Conservation (phyloP, 2,329 filamentous ascomycete species). For the Penicillium occitanis region DNA sequence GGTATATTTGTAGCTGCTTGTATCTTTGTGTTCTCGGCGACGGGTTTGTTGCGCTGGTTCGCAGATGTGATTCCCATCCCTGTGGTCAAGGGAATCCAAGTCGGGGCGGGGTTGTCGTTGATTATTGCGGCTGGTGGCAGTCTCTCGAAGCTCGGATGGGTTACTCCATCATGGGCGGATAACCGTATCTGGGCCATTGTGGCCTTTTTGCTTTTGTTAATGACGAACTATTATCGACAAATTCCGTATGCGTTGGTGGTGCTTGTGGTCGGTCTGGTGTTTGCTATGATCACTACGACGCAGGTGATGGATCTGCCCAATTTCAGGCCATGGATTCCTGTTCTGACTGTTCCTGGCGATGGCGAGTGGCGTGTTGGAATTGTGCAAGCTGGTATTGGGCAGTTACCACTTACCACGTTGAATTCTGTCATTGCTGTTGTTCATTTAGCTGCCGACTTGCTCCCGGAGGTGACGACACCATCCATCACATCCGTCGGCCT, state of each 20-base stretch:
- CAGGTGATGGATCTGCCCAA: slow-evolving; percentile 47
- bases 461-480: slow-evolving; percentile 67
- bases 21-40: slow-evolving; percentile 74
- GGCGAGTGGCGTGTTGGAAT: slow-evolving; percentile 55
- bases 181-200: slow-evolving; percentile 75
- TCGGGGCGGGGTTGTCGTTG: slow-evolving; percentile 83
- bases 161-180: slow-evolving; percentile 64
- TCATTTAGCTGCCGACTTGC: slow-evolving; percentile 72
- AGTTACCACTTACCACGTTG: slow-evolving; percentile 85
- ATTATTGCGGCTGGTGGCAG: slow-evolving; percentile 72
- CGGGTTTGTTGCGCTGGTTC: slow-evolving; percentile 73
- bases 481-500: slow-evolving; percentile 74
- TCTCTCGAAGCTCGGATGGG: slow-evolving; percentile 69
- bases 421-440: slow-evolving; percentile 90
- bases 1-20: slow-evolving; percentile 74
- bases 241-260: slow-evolving; percentile 77
- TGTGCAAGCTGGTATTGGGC: slow-evolving; percentile 71
- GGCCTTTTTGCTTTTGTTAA: slow-evolving; percentile 69
- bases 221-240: slow-evolving; percentile 62
- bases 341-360: slow-evolving; percentile 47
- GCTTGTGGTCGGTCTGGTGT: slow-evolving; percentile 65
- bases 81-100: slow-evolving; percentile 91
- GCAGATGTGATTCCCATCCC: slow-evolving; percentile 76
- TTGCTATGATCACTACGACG: slow-evolving; percentile 55
- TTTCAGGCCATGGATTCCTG: slow-evolving; percentile 62